Base-by-base conservation (phyloP, 2,329 filamentous ascomycete genomes). In the Alternaria panax region DNA sequence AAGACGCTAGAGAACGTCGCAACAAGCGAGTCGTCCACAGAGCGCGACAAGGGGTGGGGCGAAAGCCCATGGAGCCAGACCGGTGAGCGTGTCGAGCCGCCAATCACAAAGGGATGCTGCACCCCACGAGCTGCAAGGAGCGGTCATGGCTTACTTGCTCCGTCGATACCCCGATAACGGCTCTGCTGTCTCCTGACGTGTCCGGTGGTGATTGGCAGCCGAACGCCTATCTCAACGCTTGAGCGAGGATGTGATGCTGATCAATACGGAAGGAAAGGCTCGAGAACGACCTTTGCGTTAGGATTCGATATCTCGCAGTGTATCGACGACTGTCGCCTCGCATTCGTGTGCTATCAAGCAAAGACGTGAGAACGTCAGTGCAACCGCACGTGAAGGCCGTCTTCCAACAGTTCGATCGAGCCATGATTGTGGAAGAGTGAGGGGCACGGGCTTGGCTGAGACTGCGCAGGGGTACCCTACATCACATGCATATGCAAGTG, bases 401-500 rank as follows among this genome's bases (percentile, higher is more conserved):
- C 51, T 64, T 52, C 48, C 64, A 65, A 51, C 57, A 65, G 46
- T 68, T 67, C 55, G 42, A 60, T 60, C 63, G 59, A 63, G 60
- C 65, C 63, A 70, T 67, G 65, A 68, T 69, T 56, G 60, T 52
- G 51, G 55, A 58, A 48, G 50, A 54, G 59, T 54, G 61, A 56
- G 63, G 65, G 70, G 64, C 63, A 59, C 51, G 60, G 59, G 59
- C 61, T 59, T 62, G 60, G 59, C 60, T 54, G 51, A 47, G 56
- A 58, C 62, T 28, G 59, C 43, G 60, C 71, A 74, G 69, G 73
- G 73, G 68, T 69, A 54, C 57, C 64, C 68, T 70, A 64, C 64
- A 74, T 75, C 68, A 75, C 74, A 75, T 62, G 74, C 75, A 77
- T 75, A 75, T 77, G 75, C 74, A 77, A 60, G 64, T 61, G 67